phyloP scores from a whole-genome alignment of 345 rosid genomes.

The Rhodomyrtus tomentosa region DNA sequence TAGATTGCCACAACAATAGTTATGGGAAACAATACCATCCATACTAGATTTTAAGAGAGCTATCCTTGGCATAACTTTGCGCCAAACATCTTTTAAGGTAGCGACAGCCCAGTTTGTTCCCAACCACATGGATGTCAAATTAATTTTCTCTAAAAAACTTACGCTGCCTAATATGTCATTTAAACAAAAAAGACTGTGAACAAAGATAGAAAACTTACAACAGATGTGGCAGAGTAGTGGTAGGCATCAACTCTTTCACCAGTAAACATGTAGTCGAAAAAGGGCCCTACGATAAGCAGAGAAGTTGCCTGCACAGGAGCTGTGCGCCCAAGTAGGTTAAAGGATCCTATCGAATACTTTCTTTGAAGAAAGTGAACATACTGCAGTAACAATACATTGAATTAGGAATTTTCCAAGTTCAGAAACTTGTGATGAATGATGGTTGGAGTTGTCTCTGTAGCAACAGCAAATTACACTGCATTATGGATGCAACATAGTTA shows the following conservation, averaged over 20 bases:
- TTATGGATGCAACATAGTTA: neutral
- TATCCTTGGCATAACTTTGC: neutral
- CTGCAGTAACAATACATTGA: constrained; percentile 22
- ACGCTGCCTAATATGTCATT: neutral
- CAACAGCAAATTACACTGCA: neutral
- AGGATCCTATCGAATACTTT: constrained; percentile 84
- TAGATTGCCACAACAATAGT: neutral
- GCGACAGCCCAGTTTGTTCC: neutral
- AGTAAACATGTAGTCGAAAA: constrained; percentile 85
- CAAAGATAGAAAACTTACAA: constrained; percentile 31
- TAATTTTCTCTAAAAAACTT: neutral
- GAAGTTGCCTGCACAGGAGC: constrained; percentile 96
- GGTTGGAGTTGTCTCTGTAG: neutral
- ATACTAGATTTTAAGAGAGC: neutral
- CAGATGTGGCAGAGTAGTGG: constrained; percentile 36
- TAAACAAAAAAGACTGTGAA: neutral
- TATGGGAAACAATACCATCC: neutral
- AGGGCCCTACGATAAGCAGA: constrained; percentile 74
- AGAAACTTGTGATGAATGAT: neutral
- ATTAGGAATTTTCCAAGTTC: neutral
- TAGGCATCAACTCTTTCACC: constrained; percentile 65
- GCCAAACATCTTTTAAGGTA: neutral
- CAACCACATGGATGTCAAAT: neutral
- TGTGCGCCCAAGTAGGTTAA: constrained; percentile 85
- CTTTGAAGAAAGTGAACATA: constrained; percentile 91